Conservation (phyloP, 2,329 filamentous ascomycete genomes). For the Colletotrichum magnum region DNA sequence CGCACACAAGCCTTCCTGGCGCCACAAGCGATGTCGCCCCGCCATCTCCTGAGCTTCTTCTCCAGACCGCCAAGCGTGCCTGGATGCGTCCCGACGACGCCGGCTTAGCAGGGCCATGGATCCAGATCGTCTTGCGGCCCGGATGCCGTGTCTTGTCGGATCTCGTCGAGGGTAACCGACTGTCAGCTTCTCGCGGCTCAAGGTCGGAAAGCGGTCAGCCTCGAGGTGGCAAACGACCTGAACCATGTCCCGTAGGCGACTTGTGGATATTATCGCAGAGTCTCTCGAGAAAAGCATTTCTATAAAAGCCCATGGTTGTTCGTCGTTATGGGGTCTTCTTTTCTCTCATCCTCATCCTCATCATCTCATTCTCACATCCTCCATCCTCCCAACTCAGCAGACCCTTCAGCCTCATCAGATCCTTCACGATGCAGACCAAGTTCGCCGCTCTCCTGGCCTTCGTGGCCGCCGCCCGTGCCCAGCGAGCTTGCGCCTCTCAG, state of each 20-base stretch:
- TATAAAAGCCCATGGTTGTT: slow-evolving; percentile 25
- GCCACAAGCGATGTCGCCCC: not conserved
- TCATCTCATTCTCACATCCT: slow-evolving; percentile 4
- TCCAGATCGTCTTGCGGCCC: slow-evolving; percentile 32
- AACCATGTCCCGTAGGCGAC: not conserved
- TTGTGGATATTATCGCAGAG: not conserved
- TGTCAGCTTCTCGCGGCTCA: not conserved
- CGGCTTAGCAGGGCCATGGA: slow-evolving; percentile 1
- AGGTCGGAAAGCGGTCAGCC: slow-evolving; percentile 4
- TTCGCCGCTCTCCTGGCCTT: slow-evolving; percentile 55
- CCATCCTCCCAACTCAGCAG: slow-evolving; percentile 13
- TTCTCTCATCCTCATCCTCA: slow-evolving; percentile 24
- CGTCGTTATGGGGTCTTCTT: not conserved
- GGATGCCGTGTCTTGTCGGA: slow-evolving; percentile 32
- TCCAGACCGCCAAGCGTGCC: not conserved
- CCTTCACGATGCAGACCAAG: slow-evolving; percentile 47
- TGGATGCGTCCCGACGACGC: not conserved
- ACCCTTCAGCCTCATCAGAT: slow-evolving; percentile 28
- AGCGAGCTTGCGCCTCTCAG: slow-evolving; percentile 64
- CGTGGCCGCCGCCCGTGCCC: slow-evolving; percentile 60
- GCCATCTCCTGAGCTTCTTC: not conserved
- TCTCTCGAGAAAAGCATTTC: not conserved
- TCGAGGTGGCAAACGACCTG: not conserved
- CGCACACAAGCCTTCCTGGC: not conserved
- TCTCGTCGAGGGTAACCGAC: slow-evolving; percentile 6